Conservation (phyloP, 225 moss, liverwort and hornwort genomes). For the Marchantia polymorpha region DNA sequence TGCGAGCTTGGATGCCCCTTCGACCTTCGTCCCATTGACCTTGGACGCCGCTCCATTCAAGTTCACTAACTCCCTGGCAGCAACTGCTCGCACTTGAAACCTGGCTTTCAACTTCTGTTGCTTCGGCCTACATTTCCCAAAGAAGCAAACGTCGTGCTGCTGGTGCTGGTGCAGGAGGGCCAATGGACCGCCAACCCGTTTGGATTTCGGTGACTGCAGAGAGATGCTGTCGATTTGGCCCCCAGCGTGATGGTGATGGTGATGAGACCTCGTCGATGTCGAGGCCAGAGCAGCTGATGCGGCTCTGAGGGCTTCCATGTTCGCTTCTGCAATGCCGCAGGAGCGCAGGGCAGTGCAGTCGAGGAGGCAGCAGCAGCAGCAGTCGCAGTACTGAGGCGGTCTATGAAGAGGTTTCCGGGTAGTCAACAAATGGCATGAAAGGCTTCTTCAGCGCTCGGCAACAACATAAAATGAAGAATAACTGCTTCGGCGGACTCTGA, state of each 20-base stretch:
- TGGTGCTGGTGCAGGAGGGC: conserved; percentile 1
- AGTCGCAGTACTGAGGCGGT: neutral
- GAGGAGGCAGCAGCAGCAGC: neutral
- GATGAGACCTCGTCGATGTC: conserved; percentile 30
- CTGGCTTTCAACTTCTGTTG: conserved; percentile 29
- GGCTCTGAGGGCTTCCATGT: conserved; percentile 40
- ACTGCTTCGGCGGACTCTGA: conserved; percentile 13
- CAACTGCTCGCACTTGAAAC: conserved; percentile 36
- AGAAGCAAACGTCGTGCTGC: conserved; percentile 11
- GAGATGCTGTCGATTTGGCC: conserved; percentile 4
- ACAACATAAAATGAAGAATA: conserved; percentile 6
- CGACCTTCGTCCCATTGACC: conserved; percentile 59
- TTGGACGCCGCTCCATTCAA: conserved; percentile 33
- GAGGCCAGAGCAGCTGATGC: conserved; percentile 47
- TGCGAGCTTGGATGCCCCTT: conserved; percentile 43
- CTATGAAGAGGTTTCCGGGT: neutral
- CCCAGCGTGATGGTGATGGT: neutral
- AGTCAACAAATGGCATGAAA: neutral
- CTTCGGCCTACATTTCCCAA: conserved; percentile 19
- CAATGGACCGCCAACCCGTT: neutral
- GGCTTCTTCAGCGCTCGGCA: neutral
- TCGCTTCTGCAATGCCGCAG: neutral
- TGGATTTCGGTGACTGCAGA: conserved; percentile 9
- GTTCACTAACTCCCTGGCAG: conserved; percentile 37
- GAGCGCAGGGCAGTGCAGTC: neutral